A percentile compares a stretch with the other conserved stretches of the same genome.
Evolutionary conservation across 2,329 filamentous ascomycete genomes (phyloP).

Genomic region (Apiospora kogelbergensis): DNA sequence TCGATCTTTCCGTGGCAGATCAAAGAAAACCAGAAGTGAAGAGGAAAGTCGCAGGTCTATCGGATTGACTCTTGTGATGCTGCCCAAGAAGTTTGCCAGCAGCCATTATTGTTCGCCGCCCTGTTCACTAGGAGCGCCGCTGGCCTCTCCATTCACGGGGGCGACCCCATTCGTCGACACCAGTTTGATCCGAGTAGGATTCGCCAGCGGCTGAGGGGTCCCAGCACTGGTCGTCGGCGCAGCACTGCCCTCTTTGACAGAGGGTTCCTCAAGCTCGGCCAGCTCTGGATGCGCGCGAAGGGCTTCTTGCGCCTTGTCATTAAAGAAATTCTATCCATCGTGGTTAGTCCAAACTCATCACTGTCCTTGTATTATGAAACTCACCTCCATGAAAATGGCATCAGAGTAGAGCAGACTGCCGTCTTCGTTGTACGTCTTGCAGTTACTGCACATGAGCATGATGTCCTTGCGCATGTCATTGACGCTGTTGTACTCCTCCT

Average conservation of each 20-base stretch:
- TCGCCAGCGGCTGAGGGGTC: constrained; percentile 63
- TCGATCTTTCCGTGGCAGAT: background rate
- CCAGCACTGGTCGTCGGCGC: constrained; percentile 58
- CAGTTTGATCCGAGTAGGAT: constrained; percentile 69
- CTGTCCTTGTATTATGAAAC: constrained; percentile 27
- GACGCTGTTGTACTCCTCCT: constrained; percentile 83
- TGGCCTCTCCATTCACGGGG: constrained; percentile 23
- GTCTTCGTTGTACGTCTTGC: constrained; percentile 95
- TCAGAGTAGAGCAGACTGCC: constrained; percentile 89
- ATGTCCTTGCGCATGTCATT: constrained; percentile 83
- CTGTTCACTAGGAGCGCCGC: constrained; percentile 25
- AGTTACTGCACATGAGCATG: constrained; percentile 82
- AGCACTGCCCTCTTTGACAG: constrained; percentile 38
- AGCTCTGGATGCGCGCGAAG: constrained; percentile 55
- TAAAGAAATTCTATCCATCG: constrained; percentile 53
- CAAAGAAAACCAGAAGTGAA: background rate
- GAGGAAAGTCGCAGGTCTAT: constrained; percentile 8
- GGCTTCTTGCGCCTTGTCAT: constrained; percentile 52
- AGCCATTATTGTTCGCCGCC: constrained; percentile 24
- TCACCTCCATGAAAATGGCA: constrained; percentile 88
- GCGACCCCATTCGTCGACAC: constrained; percentile 29
- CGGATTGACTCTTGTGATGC: background rate
- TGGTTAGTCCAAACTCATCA: constrained; percentile 32
- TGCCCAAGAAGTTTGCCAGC: background rate
- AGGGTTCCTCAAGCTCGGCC: constrained; percentile 52